Evolutionary conservation across 768 basidiomycete genomes (phyloP).

Genomic region (Mycena capillaripes): DNA sequence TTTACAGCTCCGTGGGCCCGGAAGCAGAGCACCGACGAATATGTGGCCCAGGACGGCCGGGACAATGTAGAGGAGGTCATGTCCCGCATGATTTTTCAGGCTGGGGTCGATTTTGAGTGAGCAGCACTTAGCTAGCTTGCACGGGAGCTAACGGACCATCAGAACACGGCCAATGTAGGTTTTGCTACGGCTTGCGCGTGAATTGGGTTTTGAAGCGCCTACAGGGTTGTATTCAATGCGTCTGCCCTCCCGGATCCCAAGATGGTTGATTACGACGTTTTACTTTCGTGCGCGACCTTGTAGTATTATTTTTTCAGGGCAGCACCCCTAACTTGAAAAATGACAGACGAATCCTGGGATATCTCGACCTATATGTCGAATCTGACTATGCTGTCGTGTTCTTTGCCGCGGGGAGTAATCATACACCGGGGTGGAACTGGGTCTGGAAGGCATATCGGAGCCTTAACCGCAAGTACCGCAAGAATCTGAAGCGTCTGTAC

Average conservation of each 20-base stretch:
- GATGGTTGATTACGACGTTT: slow-evolving; percentile 81
- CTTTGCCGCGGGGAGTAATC: slow-evolving; percentile 82
- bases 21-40: slow-evolving; percentile 27
- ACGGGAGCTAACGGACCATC: slow-evolving; percentile 24
- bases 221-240: slow-evolving; percentile 86
- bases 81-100: slow-evolving; percentile 84
- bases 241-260: slow-evolving; percentile 87
- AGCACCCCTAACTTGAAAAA: slow-evolving; percentile 29
- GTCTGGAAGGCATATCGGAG: slow-evolving; percentile 92
- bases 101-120: slow-evolving; percentile 92
- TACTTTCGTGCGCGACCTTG: slow-evolving; percentile 71
- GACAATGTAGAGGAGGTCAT: slow-evolving; percentile 76
- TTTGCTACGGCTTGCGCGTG: background rate
- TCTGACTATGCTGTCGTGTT: slow-evolving; percentile 92
- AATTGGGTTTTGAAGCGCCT: slow-evolving; percentile 30
- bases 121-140: slow-evolving; percentile 40
- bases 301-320: slow-evolving; percentile 22
- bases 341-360: slow-evolving; percentile 78
- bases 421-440: slow-evolving; percentile 91
- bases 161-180: slow-evolving; percentile 92
- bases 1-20: slow-evolving; percentile 34
- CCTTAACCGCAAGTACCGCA: slow-evolving; percentile 85
- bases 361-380: slow-evolving; percentile 89
- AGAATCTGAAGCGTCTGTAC: slow-evolving; percentile 90
- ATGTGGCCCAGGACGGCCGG: slow-evolving; percentile 42